Conservation (phyloP, 1,139 yeast species). For the Protomyces macrosporus region DNA sequence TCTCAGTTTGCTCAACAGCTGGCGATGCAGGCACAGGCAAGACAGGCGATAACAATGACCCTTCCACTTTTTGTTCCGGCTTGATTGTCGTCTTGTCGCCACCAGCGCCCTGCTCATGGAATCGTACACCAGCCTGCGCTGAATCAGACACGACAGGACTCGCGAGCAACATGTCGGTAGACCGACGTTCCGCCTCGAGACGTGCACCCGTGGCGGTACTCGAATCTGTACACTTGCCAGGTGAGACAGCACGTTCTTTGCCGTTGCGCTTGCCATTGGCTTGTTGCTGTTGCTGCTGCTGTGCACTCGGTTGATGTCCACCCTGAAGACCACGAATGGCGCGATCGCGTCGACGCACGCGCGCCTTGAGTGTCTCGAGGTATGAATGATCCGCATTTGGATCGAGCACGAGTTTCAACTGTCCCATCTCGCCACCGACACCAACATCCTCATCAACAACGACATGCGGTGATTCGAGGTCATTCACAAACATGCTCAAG, state of each 20-base stretch:
- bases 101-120: too few relatives aligned
- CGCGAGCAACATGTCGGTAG: neutral
- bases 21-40: neutral
- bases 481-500: slow-evolving; percentile 71
- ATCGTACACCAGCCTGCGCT: neutral
- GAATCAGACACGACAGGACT: neutral
- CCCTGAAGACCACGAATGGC: slow-evolving; percentile 14
- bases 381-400: slow-evolving; percentile 9
- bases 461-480: slow-evolving; percentile 73
- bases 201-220: neutral
- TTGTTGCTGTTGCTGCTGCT: neutral
- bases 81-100: neutral
- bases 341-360: slow-evolving; percentile 20
- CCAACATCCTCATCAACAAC: slow-evolving; percentile 50
- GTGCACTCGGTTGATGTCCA: neutral
- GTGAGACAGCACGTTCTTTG: slow-evolving; percentile 10
- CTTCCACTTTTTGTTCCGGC: neutral
- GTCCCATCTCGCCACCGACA: slow-evolving; percentile 25
- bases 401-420: slow-evolving; percentile 6
- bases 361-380: slow-evolving; percentile 13
- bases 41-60: neutral
- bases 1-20: neutral
- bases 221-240: neutral
- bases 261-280: neutral
- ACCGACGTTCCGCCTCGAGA: neutral